A percentile compares a stretch with the other conserved stretches of the same genome.
Conservation (phyloP, 2,329 filamentous ascomycete genomes). For the Trichoderma sp. region DNA sequence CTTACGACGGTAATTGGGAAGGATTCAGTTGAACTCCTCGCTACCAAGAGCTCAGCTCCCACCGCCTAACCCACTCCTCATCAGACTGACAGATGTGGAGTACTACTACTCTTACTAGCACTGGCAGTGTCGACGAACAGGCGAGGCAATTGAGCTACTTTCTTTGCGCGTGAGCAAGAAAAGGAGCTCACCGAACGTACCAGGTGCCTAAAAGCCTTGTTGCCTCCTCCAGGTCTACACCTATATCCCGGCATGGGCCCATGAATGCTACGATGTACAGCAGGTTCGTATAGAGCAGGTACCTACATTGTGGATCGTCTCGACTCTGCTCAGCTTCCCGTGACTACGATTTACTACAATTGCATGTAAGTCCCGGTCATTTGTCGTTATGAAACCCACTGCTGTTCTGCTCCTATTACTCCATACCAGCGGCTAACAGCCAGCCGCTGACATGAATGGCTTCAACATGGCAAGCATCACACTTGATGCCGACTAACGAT, state of each 20-base stretch:
- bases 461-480: not conserved
- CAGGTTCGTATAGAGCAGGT: not conserved
- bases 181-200: constrained; percentile 25
- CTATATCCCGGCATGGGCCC: constrained; percentile 2
- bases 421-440: not conserved
- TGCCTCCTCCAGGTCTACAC: not conserved
- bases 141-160: constrained; percentile 17
- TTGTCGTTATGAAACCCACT: not conserved
- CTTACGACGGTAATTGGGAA: constrained; percentile 1
- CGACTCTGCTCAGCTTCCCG: not conserved
- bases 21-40: constrained; percentile 7
- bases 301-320: not conserved
- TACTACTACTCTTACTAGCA: not conserved
- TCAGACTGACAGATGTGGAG: not conserved
- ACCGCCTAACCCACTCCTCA: constrained; percentile 6
- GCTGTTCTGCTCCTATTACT: not conserved
- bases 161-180: not conserved
- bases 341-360: not conserved
- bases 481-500: constrained; percentile 7
- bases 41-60: constrained; percentile 1
- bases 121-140: constrained; percentile 8
- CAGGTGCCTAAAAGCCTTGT: not conserved
- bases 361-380: not conserved
- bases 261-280: not conserved
- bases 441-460: not conserved